Base-by-base conservation (phyloP, 108 stramenopile genomes). In the Bacterosira constricta region DNA sequence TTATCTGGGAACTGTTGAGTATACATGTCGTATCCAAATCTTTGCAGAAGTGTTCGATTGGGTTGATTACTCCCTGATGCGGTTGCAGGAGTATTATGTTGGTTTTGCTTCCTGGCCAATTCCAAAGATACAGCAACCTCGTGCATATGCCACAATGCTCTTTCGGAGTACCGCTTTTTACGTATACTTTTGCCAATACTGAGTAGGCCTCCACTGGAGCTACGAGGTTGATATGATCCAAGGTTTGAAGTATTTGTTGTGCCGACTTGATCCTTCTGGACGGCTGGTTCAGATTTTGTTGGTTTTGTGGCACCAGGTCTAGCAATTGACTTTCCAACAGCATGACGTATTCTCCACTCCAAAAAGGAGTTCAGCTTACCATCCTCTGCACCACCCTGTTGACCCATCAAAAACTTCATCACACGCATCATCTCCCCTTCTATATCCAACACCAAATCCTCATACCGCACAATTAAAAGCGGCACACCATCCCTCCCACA, bases 21-120 rank as follows among this genome's bases (percentile, higher is more conserved):
- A 15, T 64, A 76, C 4, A 90, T 69, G 50, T 90, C 84, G 47
- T 92, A 92, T 1, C 91, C 89, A 73, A 92, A 84, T 31, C 63
- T 42, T 55, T 80, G 62, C 49, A 92, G 51, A 21, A 85, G 36
- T 20, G 77, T 70, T 30, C 62, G 50, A 30, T 55, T 49, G 39
- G 45, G 45, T 41, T 62, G 64, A 21, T 74, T 17, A 5, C 21
- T 17, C n/a, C 61, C 36, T 25, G 57, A 12, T 29, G 44, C 4
- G 50, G 15, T 50, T 32, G 47, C 49, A 35, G 38, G 35, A n/a
- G 20, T 45, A 25, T 44, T 62, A n/a, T 21, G 12, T 17, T 4
- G 38, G 41, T 0, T 32, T 36, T 57, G 26, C 9, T 63, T 63
- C 46, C 77, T 69, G 11, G 49, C 63, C 7, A 63, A 34, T 32